phyloP scores from a whole-genome alignment of 768 basidiomycete genomes.

The Hortiboletus flavorubellus region DNA sequence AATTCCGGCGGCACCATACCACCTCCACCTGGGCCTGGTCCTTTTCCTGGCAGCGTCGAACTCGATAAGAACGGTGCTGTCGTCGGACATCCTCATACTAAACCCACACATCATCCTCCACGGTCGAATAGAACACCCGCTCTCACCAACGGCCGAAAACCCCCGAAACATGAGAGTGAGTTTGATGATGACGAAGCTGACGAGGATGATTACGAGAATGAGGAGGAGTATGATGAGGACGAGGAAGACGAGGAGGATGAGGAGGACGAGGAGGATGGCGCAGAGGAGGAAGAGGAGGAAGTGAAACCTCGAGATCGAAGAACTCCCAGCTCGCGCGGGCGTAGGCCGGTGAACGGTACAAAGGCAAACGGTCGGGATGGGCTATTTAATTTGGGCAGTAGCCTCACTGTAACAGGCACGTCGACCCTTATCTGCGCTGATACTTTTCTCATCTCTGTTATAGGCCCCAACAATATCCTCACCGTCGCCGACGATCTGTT shows the following conservation, averaged over 20 bases:
- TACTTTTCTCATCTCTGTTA: constrained; percentile 18
- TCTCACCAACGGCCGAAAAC: constrained; percentile 39
- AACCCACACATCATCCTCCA: constrained; percentile 37
- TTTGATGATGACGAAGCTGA: constrained; percentile 66
- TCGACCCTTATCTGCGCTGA: constrained; percentile 16
- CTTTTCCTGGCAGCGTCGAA: constrained; percentile 97
- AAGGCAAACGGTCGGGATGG: constrained; percentile 57
- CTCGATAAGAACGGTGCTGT: constrained; percentile 87
- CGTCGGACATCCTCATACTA: constrained; percentile 38
- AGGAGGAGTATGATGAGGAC: constrained; percentile 54
- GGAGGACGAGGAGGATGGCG: constrained; percentile 67
- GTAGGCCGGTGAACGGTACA: constrained; percentile 40
- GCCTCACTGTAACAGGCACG: constrained; percentile 78
- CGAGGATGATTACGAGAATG: constrained; percentile 51
- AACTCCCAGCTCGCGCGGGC: constrained; percentile 33
- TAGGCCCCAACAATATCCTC: constrained; percentile 89
- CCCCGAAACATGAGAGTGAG: constrained; percentile 55
- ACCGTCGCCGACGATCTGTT: constrained; percentile 98
- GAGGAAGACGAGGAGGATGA: constrained; percentile 70
- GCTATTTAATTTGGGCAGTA: constrained; percentile 76
- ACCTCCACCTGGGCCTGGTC: constrained; percentile 93
- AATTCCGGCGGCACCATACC: constrained; percentile 85
- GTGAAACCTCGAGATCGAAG: constrained; percentile 43
- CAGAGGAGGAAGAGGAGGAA: constrained; percentile 55
- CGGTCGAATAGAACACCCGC: constrained; percentile 34